phyloP scores from a whole-genome alignment of 2,329 filamentous ascomycete genomes.

The Colletotrichum chrysophilum region DNA sequence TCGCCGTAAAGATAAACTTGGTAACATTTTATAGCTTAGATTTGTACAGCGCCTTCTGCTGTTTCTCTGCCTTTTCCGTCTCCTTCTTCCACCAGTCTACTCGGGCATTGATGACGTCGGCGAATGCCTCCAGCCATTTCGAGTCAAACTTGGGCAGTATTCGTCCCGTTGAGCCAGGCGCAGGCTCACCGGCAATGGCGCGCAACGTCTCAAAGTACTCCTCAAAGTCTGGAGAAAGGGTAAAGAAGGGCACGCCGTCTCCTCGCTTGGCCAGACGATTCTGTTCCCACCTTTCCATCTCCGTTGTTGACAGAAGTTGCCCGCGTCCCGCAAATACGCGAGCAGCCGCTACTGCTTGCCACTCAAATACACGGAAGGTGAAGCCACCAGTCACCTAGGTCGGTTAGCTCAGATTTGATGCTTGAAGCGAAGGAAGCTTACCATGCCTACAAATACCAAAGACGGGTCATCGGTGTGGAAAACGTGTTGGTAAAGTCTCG shows the following conservation, averaged over 20 bases:
- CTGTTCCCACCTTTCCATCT: conserved; percentile 35
- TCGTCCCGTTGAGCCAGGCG: conserved; percentile 37
- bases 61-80: background rate
- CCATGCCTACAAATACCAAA: background rate
- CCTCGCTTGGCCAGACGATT: conserved; percentile 27
- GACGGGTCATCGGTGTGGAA: background rate
- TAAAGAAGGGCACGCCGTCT: conserved; percentile 36
- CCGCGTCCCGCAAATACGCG: conserved; percentile 37
- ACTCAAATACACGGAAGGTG: conserved; percentile 41
- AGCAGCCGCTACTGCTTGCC: conserved; percentile 40
- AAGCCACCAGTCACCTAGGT: conserved; percentile 35
- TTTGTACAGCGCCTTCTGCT: background rate
- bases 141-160: conserved; percentile 44
- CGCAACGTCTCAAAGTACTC: conserved; percentile 43
- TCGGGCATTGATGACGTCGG: background rate
- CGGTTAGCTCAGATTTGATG: background rate
- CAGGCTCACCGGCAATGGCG: conserved; percentile 44
- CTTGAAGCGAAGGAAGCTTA: background rate
- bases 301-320: conserved; percentile 26
- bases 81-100: background rate
- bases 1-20: too few species aligned
- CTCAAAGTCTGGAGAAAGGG: conserved; percentile 36
- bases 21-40: background rate
- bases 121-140: conserved; percentile 35
- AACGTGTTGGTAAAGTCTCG: background rate